Base-by-base conservation (phyloP, 1,284 basidiomycete species). In the Xerocomus nothofagi region DNA sequence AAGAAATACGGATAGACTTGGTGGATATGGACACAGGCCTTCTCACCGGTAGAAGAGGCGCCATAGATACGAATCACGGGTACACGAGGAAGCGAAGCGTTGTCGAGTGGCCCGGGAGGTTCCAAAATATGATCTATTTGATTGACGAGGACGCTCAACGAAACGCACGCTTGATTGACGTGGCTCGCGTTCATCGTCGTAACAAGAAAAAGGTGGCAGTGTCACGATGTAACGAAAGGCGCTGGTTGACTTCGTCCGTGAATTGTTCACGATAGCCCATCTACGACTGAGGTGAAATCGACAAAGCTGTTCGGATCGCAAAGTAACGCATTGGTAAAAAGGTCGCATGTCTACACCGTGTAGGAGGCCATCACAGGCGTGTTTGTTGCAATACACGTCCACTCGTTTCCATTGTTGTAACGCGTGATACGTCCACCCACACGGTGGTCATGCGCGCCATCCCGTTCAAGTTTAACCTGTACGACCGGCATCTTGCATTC, bases 401-500 rank as follows among this genome's bases (percentile, higher is more conserved):
- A 47, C 82, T 82, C 1, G 86, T 77, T 58, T 98, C 94, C 1
- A 94, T 98, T 0, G 83, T 82, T 0, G 96, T 97, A 1, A 99
- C 89, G 23, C 97, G 74, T 73, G 98, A 96, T 0, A 99, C 93
- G 6, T n/a, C n/a, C n/a, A n/a, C n/a, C n/a, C n/a, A n/a, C n/a
- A n/a, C 96, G 80, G 72, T 99, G 96, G 48, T 93, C 91, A 63
- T 90, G 99, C 3, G 85, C 87, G 1, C 86, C 85, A 1, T 79
- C 71, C 0, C 91, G n/a, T n/a, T n/a, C n/a, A n/a, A n/a, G 93
- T 57, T 86, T 86, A 11, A 95, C 73, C 61, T 93, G 90, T 23
- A 99, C 67, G 21, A 92, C 85, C 6, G n/a, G 88, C 91, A 58
- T 98, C 93, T 60, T 87, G 88, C 34, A 88, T 71, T 0, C 92